Evolutionary conservation across 2,329 filamentous ascomycete species (phyloP), one percentile per base, ranked within the genome.

Genomic region (Plenodomus lindquistii): DNA sequence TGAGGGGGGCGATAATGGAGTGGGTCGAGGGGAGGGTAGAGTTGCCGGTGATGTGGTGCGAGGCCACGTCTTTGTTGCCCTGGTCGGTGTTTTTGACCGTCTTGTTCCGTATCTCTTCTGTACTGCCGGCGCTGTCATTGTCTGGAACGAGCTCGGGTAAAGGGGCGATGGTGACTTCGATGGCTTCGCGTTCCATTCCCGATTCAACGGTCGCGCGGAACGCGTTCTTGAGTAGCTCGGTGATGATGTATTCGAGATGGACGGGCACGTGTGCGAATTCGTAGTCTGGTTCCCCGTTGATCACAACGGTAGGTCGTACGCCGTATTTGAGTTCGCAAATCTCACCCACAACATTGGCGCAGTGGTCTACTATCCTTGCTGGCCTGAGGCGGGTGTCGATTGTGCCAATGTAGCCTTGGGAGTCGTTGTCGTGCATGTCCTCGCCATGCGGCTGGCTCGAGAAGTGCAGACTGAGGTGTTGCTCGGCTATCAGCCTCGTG

Each of bases 271-370:
- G 94, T 17, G 93, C 91, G 67, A 99, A 96, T 0, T 85, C 87
- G n/a, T 92, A 91, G 42, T 88, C 86, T 0, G 88, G 86, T 69
- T 95, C 87, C 56, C 94, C 94, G 58, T 92, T 88, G 63, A 99
- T 87, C 39, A 86, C 76, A 63, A 96, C 81, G 2, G 81, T 82
- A 0, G 94, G 94, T 0, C 94, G 84, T 1, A 95, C 85, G 42
- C 94, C 94, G 67, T 99, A 99, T 54, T 94, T 93, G 29, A 97
- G 81, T 77, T 97, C 94, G 76, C 93, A 97, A 52, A 97, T 96
- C 66, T 97, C 94, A 34, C 89, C 90, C 0, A 99, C 94, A 53
- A 94, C 95, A 50, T 87, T 86, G 43, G 92, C 92, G 73, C 93
- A 97, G 6, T 84, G 83, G 60, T 92, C 86, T 37, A 97, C 84